Evolutionary conservation across 352 stramenopile species (phyloP).

Genomic region (Globisporangium solare): DNA sequence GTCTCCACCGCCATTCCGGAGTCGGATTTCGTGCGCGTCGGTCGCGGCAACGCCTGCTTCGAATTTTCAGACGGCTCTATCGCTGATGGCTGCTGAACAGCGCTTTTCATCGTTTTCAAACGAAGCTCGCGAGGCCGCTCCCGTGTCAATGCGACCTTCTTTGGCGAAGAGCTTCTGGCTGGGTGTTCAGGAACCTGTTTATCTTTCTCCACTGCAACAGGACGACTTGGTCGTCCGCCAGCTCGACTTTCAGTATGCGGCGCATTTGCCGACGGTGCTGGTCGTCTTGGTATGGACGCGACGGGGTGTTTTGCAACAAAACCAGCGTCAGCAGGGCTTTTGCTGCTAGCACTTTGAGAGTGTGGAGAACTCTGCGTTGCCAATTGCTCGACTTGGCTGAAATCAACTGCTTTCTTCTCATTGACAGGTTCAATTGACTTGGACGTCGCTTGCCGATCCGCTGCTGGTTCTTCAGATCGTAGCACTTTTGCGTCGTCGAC

Average conservation of each 20-base stretch:
- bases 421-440: background rate
- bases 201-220: background rate
- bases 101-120: background rate
- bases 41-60: background rate
- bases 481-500: background rate
- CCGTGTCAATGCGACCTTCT: background rate
- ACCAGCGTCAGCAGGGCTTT: background rate
- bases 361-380: too few species aligned
- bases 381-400: background rate
- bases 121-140: constrained; percentile 13
- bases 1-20: background rate
- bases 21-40: background rate
- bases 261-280: background rate
- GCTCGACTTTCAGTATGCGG: background rate
- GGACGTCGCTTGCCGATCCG: background rate
- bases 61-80: background rate
- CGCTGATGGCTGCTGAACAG: background rate
- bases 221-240: background rate
- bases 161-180: background rate
- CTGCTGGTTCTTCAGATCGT: background rate
- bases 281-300: constrained; percentile 5
- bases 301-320: background rate
- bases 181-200: background rate
- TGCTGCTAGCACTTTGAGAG: too few species aligned
- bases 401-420: background rate